A percentile compares a stretch with the other conserved stretches of the same genome.
These are phyloP conservation scores for Triglochin maritima DNA, from an alignment of 106 monocot species.

Conservation along the genomic window DNA sequence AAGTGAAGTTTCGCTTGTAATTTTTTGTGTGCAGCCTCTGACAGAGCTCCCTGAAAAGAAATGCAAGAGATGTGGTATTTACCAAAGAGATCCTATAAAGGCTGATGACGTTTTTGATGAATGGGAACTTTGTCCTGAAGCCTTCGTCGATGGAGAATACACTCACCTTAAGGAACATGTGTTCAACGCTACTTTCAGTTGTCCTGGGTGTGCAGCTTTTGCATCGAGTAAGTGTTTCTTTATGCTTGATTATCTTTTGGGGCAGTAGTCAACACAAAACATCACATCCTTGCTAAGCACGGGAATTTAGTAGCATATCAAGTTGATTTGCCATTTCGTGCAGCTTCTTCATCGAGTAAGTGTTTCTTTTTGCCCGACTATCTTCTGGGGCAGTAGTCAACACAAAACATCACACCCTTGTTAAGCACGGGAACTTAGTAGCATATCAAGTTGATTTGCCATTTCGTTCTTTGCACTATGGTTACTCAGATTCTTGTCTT, in stretches of 20 bases:
- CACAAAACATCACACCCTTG: no score
- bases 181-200: slow-evolving; percentile 90
- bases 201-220: slow-evolving; percentile 32
- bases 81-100: slow-evolving; percentile 44
- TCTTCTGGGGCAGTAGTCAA: not conserved
- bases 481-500: no score
- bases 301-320: no score
- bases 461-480: not conserved
- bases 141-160: slow-evolving; percentile 61
- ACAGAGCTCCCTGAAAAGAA: slow-evolving; percentile 76
- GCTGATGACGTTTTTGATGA: slow-evolving; percentile 61
- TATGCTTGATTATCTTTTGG: not conserved
- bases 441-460: no score
- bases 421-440: no score
- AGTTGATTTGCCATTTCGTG: slow-evolving; percentile 1
- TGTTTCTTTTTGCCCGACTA: not conserved
- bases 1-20: not conserved
- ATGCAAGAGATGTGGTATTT: slow-evolving; percentile 91
- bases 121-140: slow-evolving; percentile 84
- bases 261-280: no score
- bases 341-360: slow-evolving; percentile 30
- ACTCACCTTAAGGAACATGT: slow-evolving; percentile 49
- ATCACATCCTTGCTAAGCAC: no score
- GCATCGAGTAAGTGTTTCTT: slow-evolving; percentile 28
- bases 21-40: slow-evolving; percentile 50